These are phyloP conservation scores for Penicillium crustosum DNA, from an alignment of 2,329 filamentous ascomycete genomes.

Conservation along the genomic window DNA sequence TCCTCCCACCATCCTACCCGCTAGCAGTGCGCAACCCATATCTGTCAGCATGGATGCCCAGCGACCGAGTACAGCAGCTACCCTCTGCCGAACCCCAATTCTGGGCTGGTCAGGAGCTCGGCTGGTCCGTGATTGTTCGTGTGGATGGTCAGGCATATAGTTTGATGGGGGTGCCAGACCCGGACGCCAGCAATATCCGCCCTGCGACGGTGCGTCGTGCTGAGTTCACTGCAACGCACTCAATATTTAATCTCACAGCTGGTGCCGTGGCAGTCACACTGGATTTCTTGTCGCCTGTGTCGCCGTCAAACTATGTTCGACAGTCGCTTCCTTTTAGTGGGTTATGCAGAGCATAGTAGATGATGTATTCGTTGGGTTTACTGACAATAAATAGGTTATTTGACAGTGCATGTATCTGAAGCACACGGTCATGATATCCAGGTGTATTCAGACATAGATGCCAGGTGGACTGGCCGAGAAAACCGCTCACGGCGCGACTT, in stretches of 20 bases:
- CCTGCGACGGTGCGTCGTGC: conserved; percentile 37
- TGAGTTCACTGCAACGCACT: conserved; percentile 46
- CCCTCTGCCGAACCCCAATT: conserved; percentile 45
- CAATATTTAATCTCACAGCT: conserved; percentile 41
- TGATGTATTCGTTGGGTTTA: background rate
- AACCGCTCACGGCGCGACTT: conserved; percentile 26
- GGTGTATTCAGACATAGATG: conserved; percentile 47
- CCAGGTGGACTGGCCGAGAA: conserved; percentile 44
- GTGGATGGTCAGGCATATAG: conserved; percentile 44
- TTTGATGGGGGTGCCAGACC: conserved; percentile 41
- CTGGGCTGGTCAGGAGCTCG: conserved; percentile 45
- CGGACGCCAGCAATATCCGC: conserved; percentile 24
- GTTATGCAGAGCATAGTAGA: background rate
- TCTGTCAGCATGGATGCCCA: conserved; percentile 47
- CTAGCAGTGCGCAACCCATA: conserved; percentile 47
- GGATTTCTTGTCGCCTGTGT: conserved; percentile 49
- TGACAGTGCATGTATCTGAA: conserved; percentile 39
- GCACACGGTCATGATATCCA: conserved; percentile 35
- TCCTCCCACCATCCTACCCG: conserved; percentile 45
- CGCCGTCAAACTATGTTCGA: conserved; percentile 43
- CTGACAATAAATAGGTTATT: conserved; percentile 33
- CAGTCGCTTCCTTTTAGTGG: conserved; percentile 48
- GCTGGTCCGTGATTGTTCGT: conserved; percentile 45
- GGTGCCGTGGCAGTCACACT: conserved; percentile 38
- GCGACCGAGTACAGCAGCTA: conserved; percentile 37